Base-by-base conservation (phyloP, 495 filamentous ascomycete genomes). In the Xylaria curta region DNA sequence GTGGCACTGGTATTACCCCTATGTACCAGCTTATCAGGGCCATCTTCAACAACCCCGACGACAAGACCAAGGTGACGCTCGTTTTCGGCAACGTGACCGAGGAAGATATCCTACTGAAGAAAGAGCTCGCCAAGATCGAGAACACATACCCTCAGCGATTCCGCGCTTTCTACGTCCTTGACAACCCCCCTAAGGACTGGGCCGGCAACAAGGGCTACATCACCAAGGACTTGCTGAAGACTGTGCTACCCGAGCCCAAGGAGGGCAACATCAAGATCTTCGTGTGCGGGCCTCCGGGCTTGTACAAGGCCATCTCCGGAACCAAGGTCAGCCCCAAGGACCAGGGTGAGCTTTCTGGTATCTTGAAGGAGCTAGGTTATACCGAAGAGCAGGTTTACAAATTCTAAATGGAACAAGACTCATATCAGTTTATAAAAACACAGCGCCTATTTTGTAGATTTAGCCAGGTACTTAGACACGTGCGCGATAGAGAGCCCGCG, bases 351-450 rank as follows among this genome's bases (percentile, higher is more conserved):
- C 83, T 99, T 49, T 83, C 82, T 6, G 96, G 96, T 68, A 80
- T 90, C 74, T 83, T 99, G 76, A 92, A 94, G 87, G 94, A 98
- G 80, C 82, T 99, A 64, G 96, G 96, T 21, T 99, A 98, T 85
- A 87, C 77, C 68, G 86, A 93, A 83, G 96, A 98, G 58, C 97
- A 99, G 86, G 97, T 99, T 33, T 98, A 92, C 86, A 99, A 99
- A 87, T 99, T 99, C 81, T 99, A 82, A 71, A 56, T 17, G n/a
- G 26, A 24, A 58, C 21, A 19, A 53, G 33, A 44, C 10, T 31
- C 8, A 6, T 33, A 42, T 67, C 49, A 21, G 17, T 38, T 38
- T 9, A 15, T 21, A 10, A 21, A 38, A 28, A 56, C 3, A 12
- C n/a, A 56, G 36, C 17, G 33, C 31, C 33, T 47, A 31, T 49